phyloP scores from a whole-genome alignment of 495 filamentous ascomycete genomes.

The Neurospora intermedia region DNA sequence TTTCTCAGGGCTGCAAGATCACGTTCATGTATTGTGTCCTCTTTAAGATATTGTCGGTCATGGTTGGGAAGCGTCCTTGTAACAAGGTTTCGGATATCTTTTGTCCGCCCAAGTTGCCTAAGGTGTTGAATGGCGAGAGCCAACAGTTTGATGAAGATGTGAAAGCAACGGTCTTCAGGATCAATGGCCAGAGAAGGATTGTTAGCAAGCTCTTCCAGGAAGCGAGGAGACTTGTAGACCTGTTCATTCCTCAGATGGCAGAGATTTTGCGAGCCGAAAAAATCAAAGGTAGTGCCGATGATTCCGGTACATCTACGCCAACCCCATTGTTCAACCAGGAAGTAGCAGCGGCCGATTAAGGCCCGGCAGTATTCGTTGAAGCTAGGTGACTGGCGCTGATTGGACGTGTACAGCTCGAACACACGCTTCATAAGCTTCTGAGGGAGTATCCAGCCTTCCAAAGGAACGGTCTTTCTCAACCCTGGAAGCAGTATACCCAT shows the following conservation, averaged over 20 bases:
- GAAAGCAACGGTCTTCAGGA: conserved; percentile 74
- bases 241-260: conserved; percentile 70
- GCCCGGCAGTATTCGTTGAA: conserved; percentile 76
- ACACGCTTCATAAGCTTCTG: conserved; percentile 55
- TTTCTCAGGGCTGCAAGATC: conserved; percentile 84
- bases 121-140: conserved; percentile 58
- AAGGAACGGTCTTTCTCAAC: conserved; percentile 36
- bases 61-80: conserved; percentile 83
- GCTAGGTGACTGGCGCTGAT: conserved; percentile 45
- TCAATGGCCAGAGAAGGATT: conserved; percentile 50
- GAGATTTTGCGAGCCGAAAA: conserved; percentile 69
- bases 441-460: conserved; percentile 66
- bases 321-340: conserved; percentile 70
- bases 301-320: conserved; percentile 74
- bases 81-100: conserved; percentile 65
- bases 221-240: conserved; percentile 60
- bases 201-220: conserved; percentile 61
- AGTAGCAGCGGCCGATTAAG: conserved; percentile 64
- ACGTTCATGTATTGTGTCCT: conserved; percentile 57
- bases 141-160: conserved; percentile 83
- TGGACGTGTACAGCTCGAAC: conserved; percentile 52
- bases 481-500: conserved; percentile 50
- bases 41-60: conserved; percentile 75
- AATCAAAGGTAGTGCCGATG: conserved; percentile 76
- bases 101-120: conserved; percentile 45